A percentile compares a stretch with the other conserved stretches of the same genome.
Evolutionary conservation across 2,329 filamentous ascomycete species (phyloP).

Genomic region (Fusarium aywerte): DNA sequence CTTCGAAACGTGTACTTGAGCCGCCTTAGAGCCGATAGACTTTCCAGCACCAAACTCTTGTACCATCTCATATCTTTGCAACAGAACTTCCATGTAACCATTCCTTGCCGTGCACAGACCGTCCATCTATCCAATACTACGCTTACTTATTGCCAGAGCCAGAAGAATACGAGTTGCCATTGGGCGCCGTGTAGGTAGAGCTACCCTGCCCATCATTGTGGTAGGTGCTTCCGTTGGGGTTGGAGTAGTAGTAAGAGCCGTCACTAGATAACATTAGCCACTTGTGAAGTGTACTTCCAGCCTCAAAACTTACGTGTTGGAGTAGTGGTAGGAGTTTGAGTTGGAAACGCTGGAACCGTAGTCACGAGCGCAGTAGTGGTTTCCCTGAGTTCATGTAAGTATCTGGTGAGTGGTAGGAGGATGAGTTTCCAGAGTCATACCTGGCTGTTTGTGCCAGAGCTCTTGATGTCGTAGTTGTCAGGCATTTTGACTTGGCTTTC

Average conservation of each 20-base stretch:
- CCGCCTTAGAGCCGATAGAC: conserved; percentile 22
- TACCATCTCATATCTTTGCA: not conserved
- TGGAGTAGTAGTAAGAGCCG: conserved; percentile 79
- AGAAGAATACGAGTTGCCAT: conserved; percentile 47
- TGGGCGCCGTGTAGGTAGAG: conserved; percentile 69
- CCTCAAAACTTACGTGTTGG: conserved; percentile 62
- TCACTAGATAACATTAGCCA: conserved; percentile 52
- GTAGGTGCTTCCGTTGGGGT: conserved; percentile 75
- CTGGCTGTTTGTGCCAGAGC: conserved; percentile 71
- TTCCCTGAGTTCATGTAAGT: conserved; percentile 62
- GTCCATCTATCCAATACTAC: no score
- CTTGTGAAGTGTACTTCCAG: not conserved
- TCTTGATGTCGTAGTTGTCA: conserved; percentile 56
- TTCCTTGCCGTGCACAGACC: not conserved
- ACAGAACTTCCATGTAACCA: not conserved
- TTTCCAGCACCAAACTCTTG: conserved; percentile 10
- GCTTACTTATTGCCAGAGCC: conserved; percentile 29
- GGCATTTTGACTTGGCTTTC: conserved; percentile 22
- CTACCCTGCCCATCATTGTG: conserved; percentile 69
- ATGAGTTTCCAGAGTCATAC: conserved; percentile 51
- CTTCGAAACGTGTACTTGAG: not conserved
- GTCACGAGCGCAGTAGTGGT: conserved; percentile 73
- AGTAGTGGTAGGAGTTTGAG: conserved; percentile 73
- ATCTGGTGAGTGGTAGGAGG: not conserved
- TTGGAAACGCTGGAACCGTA: conserved; percentile 67